Evolutionary conservation across 2,329 filamentous ascomycete genomes (phyloP), one percentile per base, ranked within the genome.

Genomic region (Ophioceras dolichostomum): DNA sequence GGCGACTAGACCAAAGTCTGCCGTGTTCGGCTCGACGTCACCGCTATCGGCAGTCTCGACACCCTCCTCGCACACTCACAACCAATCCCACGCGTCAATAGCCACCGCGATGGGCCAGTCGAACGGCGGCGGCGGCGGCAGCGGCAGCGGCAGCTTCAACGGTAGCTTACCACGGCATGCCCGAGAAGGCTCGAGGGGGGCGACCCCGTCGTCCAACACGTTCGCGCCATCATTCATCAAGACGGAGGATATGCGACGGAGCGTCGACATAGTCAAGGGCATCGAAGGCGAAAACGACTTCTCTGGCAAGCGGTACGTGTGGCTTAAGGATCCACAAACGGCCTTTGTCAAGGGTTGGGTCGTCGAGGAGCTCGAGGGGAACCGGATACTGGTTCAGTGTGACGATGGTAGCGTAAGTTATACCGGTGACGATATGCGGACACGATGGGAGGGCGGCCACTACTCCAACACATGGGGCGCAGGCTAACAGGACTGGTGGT

Each of bases 271-370:
- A 10, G 70, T 80, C 13, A 68, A 68, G 35, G 83, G 85, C 14
- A 87, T 95, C 41, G 93, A 98, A 60, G 91, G 91, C 44, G 89
- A 95, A 54, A 96, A 95, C 57, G 91, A 98, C 67, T 96, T 98
- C 58, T 98, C 91, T 0, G 93, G 91, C 40, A 96, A 93, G 64
- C 77, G 91, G 65, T 98, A 96, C 66, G 88, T 98, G 45, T 98
- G 91, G 93, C 68, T 98, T 54, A 84, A 82, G 58, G 88, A 98
- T 60, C 70, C 84, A 2, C 74, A 88, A 51, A 71, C 73, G 39
- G 91, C 91, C 2, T 98, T 98, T 56, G 77, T 96, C 38, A 85
- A 87, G 48, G 93, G 89, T 4, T 89, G 87, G 76, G 78, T 98
- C 10, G 73, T 95, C 17, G 82, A 94, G 52, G 88, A 96, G 46